Percentiles rank a stretch among this genome's conserved stretches.
phyloP scores from a whole-genome alignment of 225 moss, liverwort and hornwort species.

The Marchantia paleacea region DNA sequence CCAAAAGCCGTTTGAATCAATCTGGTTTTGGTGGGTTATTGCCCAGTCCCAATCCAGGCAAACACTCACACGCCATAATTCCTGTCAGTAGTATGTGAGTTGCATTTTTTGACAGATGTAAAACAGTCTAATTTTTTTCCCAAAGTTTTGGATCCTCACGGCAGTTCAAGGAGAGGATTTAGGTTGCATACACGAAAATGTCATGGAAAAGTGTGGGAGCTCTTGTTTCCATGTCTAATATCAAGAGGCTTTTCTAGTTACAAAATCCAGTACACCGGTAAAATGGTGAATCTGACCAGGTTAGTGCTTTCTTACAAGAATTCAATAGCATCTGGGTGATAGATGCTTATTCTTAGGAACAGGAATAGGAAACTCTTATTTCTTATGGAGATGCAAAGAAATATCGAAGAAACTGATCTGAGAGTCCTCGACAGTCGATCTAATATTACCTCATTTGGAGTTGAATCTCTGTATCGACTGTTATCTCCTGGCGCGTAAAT shows the following conservation, averaged over 20 bases:
- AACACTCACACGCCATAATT: conserved; percentile 9
- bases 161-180: conserved; percentile 13
- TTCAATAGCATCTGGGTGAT: not conserved
- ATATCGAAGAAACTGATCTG: not conserved
- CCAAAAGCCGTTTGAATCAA: not conserved
- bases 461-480: not conserved
- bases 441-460: not conserved
- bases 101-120: conserved; percentile 26
- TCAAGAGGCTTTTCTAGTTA: conserved; percentile 6
- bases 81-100: conserved; percentile 21
- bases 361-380: not conserved
- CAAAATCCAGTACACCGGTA: not conserved
- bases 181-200: not conserved
- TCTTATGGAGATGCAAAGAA: not conserved
- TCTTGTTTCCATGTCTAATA: conserved; percentile 15
- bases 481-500: not conserved
- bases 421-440: not conserved
- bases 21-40: conserved; percentile 9
- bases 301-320: not conserved
- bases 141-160: conserved; percentile 9
- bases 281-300: not conserved
- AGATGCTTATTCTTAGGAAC: not conserved
- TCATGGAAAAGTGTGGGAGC: conserved; percentile 10
- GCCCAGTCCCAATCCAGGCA: not conserved
- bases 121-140: not conserved